Evolutionary conservation across 2,329 filamentous ascomycete species (phyloP).

Genomic region (Metarhizium humberi): DNA sequence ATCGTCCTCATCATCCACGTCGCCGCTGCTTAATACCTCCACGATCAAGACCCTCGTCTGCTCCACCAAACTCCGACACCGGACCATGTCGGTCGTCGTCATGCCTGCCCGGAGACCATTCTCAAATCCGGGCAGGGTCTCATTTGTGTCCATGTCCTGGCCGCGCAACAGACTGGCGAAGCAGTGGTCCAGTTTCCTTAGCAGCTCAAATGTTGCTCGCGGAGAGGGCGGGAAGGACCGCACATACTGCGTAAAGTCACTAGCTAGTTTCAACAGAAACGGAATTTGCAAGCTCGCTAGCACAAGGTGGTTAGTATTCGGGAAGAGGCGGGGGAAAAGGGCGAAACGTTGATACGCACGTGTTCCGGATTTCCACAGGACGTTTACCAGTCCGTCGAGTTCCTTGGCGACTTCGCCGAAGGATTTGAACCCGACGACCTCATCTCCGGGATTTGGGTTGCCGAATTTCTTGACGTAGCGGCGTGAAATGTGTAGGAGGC

Average conservation of each 20-base stretch:
- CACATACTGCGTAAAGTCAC: constrained; percentile 63
- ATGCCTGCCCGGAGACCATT: constrained; percentile 53
- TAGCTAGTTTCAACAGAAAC: constrained; percentile 70
- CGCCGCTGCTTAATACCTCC: constrained; percentile 47
- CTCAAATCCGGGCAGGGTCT: constrained; percentile 62
- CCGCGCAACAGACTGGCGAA: constrained; percentile 69
- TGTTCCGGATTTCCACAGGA: constrained; percentile 81
- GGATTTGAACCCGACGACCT: constrained; percentile 42
- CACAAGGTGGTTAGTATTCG: background rate
- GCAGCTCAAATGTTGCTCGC: constrained; percentile 56
- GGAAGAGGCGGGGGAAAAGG: background rate
- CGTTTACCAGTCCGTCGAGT: constrained; percentile 64
- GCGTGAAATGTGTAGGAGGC: constrained; percentile 43
- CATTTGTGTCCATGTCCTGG: constrained; percentile 54
- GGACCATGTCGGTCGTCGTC: constrained; percentile 76
- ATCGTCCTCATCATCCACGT: constrained; percentile 31
- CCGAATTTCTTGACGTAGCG: constrained; percentile 53
- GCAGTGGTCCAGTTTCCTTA: constrained; percentile 74
- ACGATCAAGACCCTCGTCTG: constrained; percentile 63
- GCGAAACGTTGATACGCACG: constrained; percentile 44
- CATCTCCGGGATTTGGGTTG: constrained; percentile 33
- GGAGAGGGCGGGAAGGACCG: constrained; percentile 56
- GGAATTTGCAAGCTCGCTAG: constrained; percentile 72
- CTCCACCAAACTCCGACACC: constrained; percentile 74
- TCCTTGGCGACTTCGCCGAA: constrained; percentile 67